Base-by-base conservation (phyloP, 2,329 filamentous ascomycete species). In the Chaetomiaceae sp. region DNA sequence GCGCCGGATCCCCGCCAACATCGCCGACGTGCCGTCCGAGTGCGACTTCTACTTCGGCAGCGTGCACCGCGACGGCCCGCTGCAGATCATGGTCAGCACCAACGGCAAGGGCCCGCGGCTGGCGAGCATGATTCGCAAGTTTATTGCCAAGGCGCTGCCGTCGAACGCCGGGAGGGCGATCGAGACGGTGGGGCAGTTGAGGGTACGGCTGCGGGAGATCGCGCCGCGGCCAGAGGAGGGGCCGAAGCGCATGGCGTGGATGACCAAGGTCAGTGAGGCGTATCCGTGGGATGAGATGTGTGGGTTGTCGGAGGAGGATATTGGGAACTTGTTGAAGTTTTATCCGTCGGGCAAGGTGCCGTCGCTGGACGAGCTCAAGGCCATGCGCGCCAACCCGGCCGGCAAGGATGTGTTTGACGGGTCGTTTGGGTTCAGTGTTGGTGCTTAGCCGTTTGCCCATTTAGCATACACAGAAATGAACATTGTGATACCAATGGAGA, bases 21-120 rank as follows among this genome's bases (percentile, higher is more conserved):
- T 99, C 61, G 94, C 94, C 61, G 94, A 99, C 68, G 94, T 99
- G 3, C 94, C 94, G 0, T 82, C 90, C 0, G 94, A 99, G 70
- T 99, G 94, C 71, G 94, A 99, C 67, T 99, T 99, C 68, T 99
- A 96, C 77, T 99, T 99, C 73, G 94, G 94, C 58, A 94, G 88
- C 68, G 86, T 96, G 36, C 89, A 99, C 72, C 86, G 94, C 47
- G 94, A 99, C 69, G 94, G 94, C 0, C 94, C 94, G 6, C 72
- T 99, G 56, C 94, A 99, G 75, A 87, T 99, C 65, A 99, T 99
- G 94, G 92, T 99, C 63, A 95, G 89, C 74, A 99, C 94, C 33
- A 99, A 97, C 69, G 94, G 94, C 48, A 96, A 96, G 68, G 94
- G 94, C 0, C 94, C 94, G 0, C 85, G 92, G 67, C 74, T 99